Conservation (phyloP, 106 monocot genomes). For the Dioscorea zingiberensis region DNA sequence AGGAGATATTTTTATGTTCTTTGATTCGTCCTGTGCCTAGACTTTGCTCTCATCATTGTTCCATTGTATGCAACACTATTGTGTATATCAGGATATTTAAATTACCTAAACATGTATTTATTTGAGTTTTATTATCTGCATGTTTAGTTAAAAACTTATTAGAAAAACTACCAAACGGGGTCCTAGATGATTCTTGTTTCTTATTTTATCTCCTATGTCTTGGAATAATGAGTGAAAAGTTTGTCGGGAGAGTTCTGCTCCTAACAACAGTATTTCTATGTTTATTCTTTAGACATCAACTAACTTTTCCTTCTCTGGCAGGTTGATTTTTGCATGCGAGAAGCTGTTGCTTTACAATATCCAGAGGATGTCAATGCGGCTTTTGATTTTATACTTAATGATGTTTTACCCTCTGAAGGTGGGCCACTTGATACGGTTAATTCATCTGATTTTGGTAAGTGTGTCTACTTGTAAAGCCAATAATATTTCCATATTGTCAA, state of each 20-base stretch:
- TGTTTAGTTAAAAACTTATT: background rate
- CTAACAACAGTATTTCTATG: background rate
- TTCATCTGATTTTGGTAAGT: background rate
- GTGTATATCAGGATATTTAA: too few relatives aligned
- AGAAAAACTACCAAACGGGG: too few relatives aligned
- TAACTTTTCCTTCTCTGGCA: conserved; percentile 6
- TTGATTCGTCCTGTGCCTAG: too few relatives aligned
- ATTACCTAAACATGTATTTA: too few relatives aligned
- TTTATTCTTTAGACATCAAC: background rate
- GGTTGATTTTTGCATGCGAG: conserved; percentile 51
- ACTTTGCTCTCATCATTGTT: too few relatives aligned
- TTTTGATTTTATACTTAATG: conserved; percentile 40
- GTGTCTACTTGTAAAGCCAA: too few relatives aligned
- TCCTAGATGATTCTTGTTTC: background rate
- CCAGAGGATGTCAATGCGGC: conserved; percentile 47
- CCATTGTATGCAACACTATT: too few relatives aligned
- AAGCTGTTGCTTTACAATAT: conserved; percentile 48
- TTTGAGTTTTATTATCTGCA: too few relatives aligned
- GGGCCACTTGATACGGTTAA: background rate
- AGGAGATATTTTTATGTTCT: too few relatives aligned
- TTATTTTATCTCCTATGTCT: background rate
- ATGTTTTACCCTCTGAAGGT: conserved; percentile 27
- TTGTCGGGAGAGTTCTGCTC: background rate
- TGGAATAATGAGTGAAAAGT: background rate
- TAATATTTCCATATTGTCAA: too few relatives aligned